Conservation (phyloP, 2,329 filamentous ascomycete genomes). For the Magnaporthiopsis rhizophila region DNA sequence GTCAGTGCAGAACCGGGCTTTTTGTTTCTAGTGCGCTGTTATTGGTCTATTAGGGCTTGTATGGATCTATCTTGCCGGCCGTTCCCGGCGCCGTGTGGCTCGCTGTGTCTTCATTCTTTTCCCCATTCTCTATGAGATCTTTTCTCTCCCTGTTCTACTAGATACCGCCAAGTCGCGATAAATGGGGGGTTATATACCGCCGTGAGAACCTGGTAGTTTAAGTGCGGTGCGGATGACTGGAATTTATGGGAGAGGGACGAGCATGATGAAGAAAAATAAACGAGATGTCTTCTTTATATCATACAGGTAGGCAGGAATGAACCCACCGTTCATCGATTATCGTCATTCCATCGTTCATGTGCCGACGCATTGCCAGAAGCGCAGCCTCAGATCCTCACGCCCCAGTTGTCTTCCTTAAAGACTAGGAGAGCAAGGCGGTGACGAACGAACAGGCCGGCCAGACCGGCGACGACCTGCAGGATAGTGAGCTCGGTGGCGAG, state of each 20-base stretch:
- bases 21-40: not conserved
- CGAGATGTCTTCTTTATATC: not conserved
- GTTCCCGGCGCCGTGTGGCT: not conserved
- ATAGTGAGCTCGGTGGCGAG: constrained; percentile 70
- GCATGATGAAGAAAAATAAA: not conserved
- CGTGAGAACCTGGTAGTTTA: not conserved
- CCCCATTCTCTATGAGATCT: not conserved
- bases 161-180: not conserved
- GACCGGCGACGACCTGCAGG: constrained; percentile 69
- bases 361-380: too few species aligned
- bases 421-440: constrained; percentile 81
- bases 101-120: not conserved
- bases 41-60: not conserved
- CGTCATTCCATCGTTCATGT: not conserved
- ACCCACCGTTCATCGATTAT: not conserved
- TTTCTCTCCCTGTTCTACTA: not conserved
- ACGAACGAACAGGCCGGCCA: constrained; percentile 77
- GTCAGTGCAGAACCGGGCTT: not conserved
- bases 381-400: constrained; percentile 19
- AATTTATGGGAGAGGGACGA: not conserved
- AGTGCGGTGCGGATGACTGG: not conserved
- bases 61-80: not conserved
- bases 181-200: not conserved
- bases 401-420: constrained; percentile 82
- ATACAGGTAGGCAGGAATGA: not conserved